These are phyloP conservation scores for Mercurialis annua DNA, from an alignment of 345 rosid species.

Conservation along the genomic window DNA sequence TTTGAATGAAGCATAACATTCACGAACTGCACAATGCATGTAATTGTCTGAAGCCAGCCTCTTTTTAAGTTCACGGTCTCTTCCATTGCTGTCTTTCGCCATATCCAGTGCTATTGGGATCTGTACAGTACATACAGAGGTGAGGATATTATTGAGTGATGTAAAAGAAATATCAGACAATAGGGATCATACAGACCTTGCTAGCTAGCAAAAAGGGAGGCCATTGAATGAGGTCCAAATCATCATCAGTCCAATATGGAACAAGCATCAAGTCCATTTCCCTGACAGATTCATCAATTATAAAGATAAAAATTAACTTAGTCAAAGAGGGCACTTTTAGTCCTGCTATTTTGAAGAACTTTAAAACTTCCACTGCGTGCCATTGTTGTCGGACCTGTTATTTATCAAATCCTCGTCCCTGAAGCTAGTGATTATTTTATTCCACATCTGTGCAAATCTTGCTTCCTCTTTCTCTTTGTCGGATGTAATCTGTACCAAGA, in stretches of 20 bases:
- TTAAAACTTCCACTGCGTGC: not conserved
- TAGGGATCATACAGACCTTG: slow-evolving; percentile 55
- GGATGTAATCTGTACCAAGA: slow-evolving; percentile 38
- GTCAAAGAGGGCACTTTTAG: not conserved
- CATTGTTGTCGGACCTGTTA: slow-evolving; percentile 41
- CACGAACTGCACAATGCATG: slow-evolving; percentile 88
- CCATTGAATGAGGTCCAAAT: slow-evolving; percentile 86
- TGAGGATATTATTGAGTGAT: not conserved
- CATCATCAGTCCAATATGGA: slow-evolving; percentile 99
- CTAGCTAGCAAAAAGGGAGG: slow-evolving; percentile 98
- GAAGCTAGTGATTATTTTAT: slow-evolving; percentile 87
- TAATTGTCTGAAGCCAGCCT: slow-evolving; percentile 65
- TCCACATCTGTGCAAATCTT: slow-evolving; percentile 98
- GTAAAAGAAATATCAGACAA: not conserved
- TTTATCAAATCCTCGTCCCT: slow-evolving; percentile 95
- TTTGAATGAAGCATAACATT: slow-evolving; percentile 91
- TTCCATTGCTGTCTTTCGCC: slow-evolving; percentile 98
- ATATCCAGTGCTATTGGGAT: slow-evolving; percentile 97
- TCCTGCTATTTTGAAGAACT: not conserved
- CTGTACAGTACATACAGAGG: slow-evolving; percentile 28
- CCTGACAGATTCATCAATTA: slow-evolving; percentile 43
- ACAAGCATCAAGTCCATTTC: slow-evolving; percentile 96
- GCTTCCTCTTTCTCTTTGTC: slow-evolving; percentile 83
- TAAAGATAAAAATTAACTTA: too few relatives aligned
- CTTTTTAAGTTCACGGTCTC: slow-evolving; percentile 82